These are phyloP conservation scores for Casuarina equisetifolia DNA, from an alignment of 306 rosid species.

Conservation along the genomic window DNA sequence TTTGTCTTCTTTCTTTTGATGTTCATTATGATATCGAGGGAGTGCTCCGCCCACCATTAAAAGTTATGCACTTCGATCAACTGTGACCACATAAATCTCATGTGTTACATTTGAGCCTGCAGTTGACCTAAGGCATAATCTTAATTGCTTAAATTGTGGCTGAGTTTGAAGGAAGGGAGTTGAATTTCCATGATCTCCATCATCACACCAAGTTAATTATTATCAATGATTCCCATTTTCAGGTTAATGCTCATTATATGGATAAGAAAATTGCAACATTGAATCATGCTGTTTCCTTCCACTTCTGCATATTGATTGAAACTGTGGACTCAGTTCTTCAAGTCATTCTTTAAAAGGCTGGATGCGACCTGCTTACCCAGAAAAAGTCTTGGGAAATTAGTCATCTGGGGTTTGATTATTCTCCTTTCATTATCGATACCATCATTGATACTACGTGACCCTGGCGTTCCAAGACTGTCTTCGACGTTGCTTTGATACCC, in stretches of 20 bases:
- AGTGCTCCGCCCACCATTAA: constrained; percentile 40
- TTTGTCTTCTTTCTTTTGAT: not conserved
- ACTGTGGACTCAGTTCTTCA: not conserved
- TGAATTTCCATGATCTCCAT: not conserved
- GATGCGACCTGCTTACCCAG: too few species aligned
- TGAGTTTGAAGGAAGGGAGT: constrained; percentile 2
- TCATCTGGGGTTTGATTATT: too few species aligned
- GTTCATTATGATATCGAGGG: constrained; percentile 17
- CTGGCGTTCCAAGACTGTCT: too few species aligned
- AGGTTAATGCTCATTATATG: not conserved
- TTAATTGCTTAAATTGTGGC: constrained; percentile 14
- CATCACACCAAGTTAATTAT: not conserved
- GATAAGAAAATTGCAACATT: not conserved
- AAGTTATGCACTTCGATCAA: constrained; percentile 3
- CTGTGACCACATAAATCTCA: constrained; percentile 24
- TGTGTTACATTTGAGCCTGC: not conserved
- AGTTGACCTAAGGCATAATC: constrained; percentile 19
- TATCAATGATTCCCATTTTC: not conserved
- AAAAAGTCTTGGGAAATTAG: too few species aligned
- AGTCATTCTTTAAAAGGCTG: not conserved
- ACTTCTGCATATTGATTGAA: not conserved
- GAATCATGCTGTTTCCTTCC: constrained; percentile 6
- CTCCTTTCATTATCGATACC: too few species aligned
- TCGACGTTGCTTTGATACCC: too few species aligned
- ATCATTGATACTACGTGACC: too few species aligned